Conservation (phyloP, 176 grass and related monocot genomes). For the Cenchrus fungigraminus region DNA sequence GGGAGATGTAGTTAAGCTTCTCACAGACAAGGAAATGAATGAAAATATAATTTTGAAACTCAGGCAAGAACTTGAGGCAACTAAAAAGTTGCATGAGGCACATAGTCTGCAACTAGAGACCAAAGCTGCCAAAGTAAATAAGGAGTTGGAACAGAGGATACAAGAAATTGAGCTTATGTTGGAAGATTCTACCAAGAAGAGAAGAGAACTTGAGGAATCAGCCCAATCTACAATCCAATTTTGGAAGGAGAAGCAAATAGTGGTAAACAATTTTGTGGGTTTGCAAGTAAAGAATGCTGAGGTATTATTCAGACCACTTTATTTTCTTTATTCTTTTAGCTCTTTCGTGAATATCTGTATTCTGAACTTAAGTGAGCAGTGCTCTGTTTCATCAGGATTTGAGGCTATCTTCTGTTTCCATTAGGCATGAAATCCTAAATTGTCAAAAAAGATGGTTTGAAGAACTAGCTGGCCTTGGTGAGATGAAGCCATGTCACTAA, state of each 20-base stretch:
- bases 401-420: slow-evolving; percentile 62
- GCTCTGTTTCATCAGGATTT: slow-evolving; percentile 67
- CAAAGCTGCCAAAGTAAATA: slow-evolving; percentile 42
- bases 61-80: slow-evolving; percentile 49
- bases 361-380: slow-evolving; percentile 29
- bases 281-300: slow-evolving; percentile 59
- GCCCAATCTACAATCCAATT: slow-evolving; percentile 55
- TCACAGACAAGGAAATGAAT: slow-evolving; percentile 51
- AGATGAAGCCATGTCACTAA: not conserved
- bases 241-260: slow-evolving; percentile 54
- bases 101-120: slow-evolving; percentile 49
- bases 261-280: slow-evolving; percentile 46
- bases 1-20: slow-evolving; percentile 41
- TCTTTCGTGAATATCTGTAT: slow-evolving; percentile 19
- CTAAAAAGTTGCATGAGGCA: slow-evolving; percentile 42
- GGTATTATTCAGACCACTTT: slow-evolving; percentile 42
- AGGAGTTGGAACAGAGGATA: slow-evolving; percentile 58
- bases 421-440: slow-evolving; percentile 56
- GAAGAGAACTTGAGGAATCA: slow-evolving; percentile 50
- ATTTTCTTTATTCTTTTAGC: slow-evolving; percentile 1
- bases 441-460: slow-evolving; percentile 65
- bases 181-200: slow-evolving; percentile 60
- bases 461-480: slow-evolving; percentile 69
- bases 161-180: slow-evolving; percentile 57
- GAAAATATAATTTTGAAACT: slow-evolving; percentile 48